Conservation (phyloP, 768 basidiomycete species). For the Suillus decipiens region DNA sequence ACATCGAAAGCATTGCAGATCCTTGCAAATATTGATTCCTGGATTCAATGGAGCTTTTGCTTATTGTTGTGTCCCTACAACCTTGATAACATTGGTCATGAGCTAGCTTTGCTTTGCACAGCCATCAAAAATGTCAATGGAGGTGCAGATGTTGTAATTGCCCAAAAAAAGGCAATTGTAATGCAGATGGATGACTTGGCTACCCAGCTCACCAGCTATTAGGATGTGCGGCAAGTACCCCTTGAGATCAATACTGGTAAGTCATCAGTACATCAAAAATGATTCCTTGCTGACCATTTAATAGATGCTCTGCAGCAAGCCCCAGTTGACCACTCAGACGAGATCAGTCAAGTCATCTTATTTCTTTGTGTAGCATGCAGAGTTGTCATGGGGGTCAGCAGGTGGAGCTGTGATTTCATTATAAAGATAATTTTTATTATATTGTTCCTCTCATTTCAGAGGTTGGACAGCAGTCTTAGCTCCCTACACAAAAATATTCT, state of each 20-base stretch:
- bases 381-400: constrained; percentile 21
- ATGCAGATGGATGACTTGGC: background rate
- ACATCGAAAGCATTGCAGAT: background rate
- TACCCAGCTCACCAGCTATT: background rate
- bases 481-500: constrained; percentile 5
- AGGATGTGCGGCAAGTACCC: background rate
- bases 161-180: background rate
- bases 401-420: constrained; percentile 15
- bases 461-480: background rate
- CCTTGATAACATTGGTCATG: background rate
- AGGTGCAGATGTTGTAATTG: background rate
- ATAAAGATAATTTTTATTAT: constrained; percentile 9
- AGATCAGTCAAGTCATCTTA: background rate
- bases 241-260: background rate
- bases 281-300: background rate
- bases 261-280: background rate
- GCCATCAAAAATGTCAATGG: background rate
- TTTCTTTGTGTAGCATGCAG: background rate
- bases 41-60: background rate
- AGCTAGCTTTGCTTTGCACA: background rate
- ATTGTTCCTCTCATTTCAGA: background rate
- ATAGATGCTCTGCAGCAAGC: background rate
- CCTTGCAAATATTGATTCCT: background rate
- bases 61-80: background rate
- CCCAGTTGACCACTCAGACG: background rate